Evolutionary conservation across 2,329 filamentous ascomycete genomes (phyloP), one percentile per base, ranked within the genome.

Genomic region (Pseudogymnoascus sp.): DNA sequence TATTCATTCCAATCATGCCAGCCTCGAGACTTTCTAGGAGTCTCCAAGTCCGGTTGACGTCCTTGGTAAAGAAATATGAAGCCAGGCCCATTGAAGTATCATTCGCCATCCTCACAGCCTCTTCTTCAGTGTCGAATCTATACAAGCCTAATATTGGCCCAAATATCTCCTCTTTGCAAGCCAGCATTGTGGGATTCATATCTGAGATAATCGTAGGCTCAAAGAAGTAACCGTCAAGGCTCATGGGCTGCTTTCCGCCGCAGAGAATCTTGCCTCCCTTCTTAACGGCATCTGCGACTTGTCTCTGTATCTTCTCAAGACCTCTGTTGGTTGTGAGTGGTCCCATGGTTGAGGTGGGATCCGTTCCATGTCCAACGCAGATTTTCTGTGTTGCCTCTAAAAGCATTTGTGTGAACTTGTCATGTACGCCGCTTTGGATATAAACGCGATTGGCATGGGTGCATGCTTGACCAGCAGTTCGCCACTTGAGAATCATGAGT

Each of bases 1-100:
- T 84, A 67, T 86, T 86, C 74, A 86, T 75, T 11, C 86, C 86
- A 69, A 89, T 85, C 86, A 88, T 89, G 3, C 85, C 86, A 3
- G 86, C 85, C 70, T 89, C 85, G 33, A 89, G 71, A 66, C 83
- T 86, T 76, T 89, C 86, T 62, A 88, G 75, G 70, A 89, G 74
- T 63, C 86, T 77, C 82, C 85, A 87, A 59, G 84, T 78, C 0
- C 85, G 82, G 69, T 88, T 84, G 4, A 88, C 75, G 67, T 87
- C 84, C 75, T 86, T 87, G 0, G 86, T 89, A 72, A 88, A 88
- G 65, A 83, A 83, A 68, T 89, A 89, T 36, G 82, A 86, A 6
- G 86, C 86, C 64, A 88, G 72, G 4, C 86, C 86, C 81, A 88
- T 86, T 66, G 69, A 63, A 22, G 84, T 86, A 58, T 83, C 79